Conservation (phyloP, 2,329 filamentous ascomycete species). For the Aureobasidium pullulans region DNA sequence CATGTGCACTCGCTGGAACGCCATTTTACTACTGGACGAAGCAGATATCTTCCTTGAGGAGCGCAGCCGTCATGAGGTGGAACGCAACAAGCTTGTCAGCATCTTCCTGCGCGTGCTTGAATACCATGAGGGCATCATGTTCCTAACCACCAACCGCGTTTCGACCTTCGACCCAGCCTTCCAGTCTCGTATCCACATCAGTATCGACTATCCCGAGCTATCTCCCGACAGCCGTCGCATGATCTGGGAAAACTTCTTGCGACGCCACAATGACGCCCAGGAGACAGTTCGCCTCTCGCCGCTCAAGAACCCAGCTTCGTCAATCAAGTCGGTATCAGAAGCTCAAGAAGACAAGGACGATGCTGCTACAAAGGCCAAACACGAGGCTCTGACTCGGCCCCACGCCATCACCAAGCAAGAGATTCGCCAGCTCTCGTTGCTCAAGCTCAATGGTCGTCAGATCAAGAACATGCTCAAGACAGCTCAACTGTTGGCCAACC, state of each 20-base stretch:
- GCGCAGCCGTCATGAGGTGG: slow-evolving; percentile 33
- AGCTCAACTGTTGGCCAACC: slow-evolving; percentile 28
- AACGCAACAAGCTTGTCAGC: slow-evolving; percentile 40
- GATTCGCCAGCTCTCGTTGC: slow-evolving; percentile 23
- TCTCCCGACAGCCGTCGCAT: slow-evolving; percentile 28
- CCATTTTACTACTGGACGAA: slow-evolving; percentile 45
- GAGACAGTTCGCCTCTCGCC: slow-evolving; percentile 18
- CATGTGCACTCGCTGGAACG: slow-evolving; percentile 45
- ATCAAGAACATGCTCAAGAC: slow-evolving; percentile 39
- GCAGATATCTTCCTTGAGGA: slow-evolving; percentile 39
- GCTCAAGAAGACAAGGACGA: neutral
- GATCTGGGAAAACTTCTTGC: slow-evolving; percentile 41
- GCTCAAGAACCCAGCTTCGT: slow-evolving; percentile 18
- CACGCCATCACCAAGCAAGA: slow-evolving; percentile 26
- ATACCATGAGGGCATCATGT: slow-evolving; percentile 37
- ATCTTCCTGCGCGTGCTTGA: slow-evolving; percentile 33
- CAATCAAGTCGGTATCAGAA: slow-evolving; percentile 16
- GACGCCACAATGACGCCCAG: slow-evolving; percentile 22
- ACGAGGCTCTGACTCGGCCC: slow-evolving; percentile 18
- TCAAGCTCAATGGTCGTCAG: slow-evolving; percentile 34
- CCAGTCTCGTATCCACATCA: slow-evolving; percentile 40
- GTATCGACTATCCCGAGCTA: slow-evolving; percentile 36
- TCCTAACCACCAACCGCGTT: slow-evolving; percentile 40
- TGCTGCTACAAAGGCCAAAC: neutral
- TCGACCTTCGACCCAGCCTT: slow-evolving; percentile 39